Evolutionary conservation across 495 filamentous ascomycete species (phyloP), one percentile per base, ranked within the genome.

Genomic region (Paragyromitra xinjiangensis): DNA sequence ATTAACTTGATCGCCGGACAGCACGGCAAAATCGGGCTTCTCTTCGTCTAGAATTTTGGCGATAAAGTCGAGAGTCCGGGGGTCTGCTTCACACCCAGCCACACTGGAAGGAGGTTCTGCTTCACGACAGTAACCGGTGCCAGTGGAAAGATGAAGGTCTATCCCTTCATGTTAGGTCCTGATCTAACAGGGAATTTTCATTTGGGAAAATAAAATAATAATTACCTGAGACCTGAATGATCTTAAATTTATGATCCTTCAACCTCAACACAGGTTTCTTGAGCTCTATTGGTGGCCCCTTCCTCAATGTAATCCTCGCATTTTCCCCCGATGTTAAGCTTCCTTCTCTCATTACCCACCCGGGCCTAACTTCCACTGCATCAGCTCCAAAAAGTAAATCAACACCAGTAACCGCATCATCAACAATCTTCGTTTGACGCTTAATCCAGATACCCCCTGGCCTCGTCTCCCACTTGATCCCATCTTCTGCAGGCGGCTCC

Each of bases 361-460:
- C 91, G 6, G 88, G 85, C 51, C 95, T 88, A 11, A 93, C 93
- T 81, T 99, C 95, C 6, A 94, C 93, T 6, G 94, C 95, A 84
- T 98, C 95, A 2, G 93, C 90, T 29, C 95, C 95, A 82, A 97
- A 99, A 2, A 99, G 86, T 1, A 98, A 90, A 84, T 99, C 95
- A 7, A 98, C 87, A 3, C 89, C 91, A 4, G 94, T 98, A 51
- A 99, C 87, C 6, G 91, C 91, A 53, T 87, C 87, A 50, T 90
- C 88, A 80, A 93, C 89, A 40, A 88, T 87, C 74, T 92, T 93
- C 0, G 89, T 86, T 14, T 91, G 92, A 67, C 94, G 86, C 84
- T 94, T 93, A 67, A 99, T 83, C 95, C 95, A 99, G 50, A 99
- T 84, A 0, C 94, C 94, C 3, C 88, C 91, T 0, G 90, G 87